Evolutionary conservation across 2,329 filamentous ascomycete genomes (phyloP), one percentile per base, ranked within the genome.

Genomic region (Aspergillus glaucus): DNA sequence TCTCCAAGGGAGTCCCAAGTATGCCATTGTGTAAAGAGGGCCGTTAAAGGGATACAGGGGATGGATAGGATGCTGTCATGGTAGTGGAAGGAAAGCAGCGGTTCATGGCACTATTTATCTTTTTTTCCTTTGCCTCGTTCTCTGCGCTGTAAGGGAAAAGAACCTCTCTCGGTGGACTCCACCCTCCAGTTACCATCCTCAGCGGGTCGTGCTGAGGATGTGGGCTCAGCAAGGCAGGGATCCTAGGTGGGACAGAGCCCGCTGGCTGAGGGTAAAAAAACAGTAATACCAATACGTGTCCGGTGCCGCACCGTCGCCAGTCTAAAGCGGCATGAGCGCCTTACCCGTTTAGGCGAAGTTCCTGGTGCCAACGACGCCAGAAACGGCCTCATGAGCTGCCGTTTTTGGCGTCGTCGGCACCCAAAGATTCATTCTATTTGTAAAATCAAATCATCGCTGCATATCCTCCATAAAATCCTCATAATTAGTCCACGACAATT

Each of bases 391-490:
- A n/a, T n/a, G n/a, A n/a, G n/a, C n/a, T n/a, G n/a, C n/a, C n/a
- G n/a, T n/a, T n/a, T n/a, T n/a, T n/a, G n/a, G n/a, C n/a, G n/a
- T n/a, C n/a, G n/a, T n/a, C n/a, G n/a, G n/a, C n/a, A n/a, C n/a
- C n/a, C n/a, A n/a, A n/a, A n/a, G n/a, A n/a, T n/a, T n/a, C n/a
- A n/a, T n/a, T n/a, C n/a, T n/a, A n/a, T n/a, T n/a, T n/a, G 36
- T 9, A 6, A 40, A 15, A 17, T 4, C n/a, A 40, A 21, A 9
- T 40, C 3, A 17, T 17, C 40, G 26, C 9, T 44, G 24, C 7
- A 58, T 14, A 45, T 61, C 62, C 1, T 55, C 60, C 7, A 65
- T 57, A 36, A 65, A 64, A 21, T 48, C 60, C 36, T 61, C 56
- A 43, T 64, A 64, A 24, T 55, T 62, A 24, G 54, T 40, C 62